Evolutionary conservation across 2,329 filamentous ascomycete species (phyloP).

Genomic region (Knufia fluminis): DNA sequence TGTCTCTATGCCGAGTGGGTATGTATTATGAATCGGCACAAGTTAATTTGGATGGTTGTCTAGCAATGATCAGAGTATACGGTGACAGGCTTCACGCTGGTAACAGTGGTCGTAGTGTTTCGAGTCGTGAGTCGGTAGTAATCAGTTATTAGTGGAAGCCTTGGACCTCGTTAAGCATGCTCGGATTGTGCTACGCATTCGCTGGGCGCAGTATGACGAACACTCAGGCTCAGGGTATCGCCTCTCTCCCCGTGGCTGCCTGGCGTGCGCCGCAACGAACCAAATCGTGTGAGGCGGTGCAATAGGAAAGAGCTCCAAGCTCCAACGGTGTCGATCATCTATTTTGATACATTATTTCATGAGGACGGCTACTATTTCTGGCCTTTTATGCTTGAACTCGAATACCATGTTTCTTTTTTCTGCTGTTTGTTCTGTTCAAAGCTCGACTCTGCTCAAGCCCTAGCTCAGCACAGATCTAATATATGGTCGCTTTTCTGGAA

Average conservation of each 20-base stretch:
- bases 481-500: too few species aligned
- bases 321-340: neutral
- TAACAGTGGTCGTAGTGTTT: too few species aligned
- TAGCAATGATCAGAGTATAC: neutral
- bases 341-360: too few species aligned
- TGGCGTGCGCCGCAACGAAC: neutral
- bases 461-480: neutral
- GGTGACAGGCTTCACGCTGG: too few species aligned
- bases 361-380: too few species aligned
- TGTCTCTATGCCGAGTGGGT: neutral
- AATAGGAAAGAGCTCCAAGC: neutral
- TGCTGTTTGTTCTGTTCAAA: too few species aligned
- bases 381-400: too few species aligned
- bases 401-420: too few species aligned
- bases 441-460: neutral
- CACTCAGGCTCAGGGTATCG: neutral
- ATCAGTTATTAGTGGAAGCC: neutral
- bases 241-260: neutral
- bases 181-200: neutral
- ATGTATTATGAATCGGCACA: too few species aligned
- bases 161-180: neutral
- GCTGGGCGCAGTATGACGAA: conserved; percentile 7
- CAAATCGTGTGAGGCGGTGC: neutral
- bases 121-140: neutral
- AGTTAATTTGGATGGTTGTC: too few species aligned